Conservation (phyloP, 2,329 filamentous ascomycete genomes). For the Neurospora crassa region DNA sequence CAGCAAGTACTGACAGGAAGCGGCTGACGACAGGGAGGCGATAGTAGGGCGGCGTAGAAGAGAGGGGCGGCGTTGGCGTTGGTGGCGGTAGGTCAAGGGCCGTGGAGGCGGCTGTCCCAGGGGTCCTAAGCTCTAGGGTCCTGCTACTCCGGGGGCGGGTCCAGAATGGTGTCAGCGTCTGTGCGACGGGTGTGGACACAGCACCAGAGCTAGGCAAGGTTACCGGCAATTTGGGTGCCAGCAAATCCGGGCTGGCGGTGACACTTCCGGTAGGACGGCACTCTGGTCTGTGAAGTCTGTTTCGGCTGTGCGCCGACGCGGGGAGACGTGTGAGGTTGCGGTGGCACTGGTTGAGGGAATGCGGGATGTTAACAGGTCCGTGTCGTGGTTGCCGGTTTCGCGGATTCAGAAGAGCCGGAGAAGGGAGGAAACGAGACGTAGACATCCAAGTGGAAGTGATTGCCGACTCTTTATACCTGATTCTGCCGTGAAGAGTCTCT, state of each 20-base stretch:
- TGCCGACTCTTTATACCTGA: not conserved
- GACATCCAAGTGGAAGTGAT: not conserved
- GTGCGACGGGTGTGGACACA: constrained; percentile 16
- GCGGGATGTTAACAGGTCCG: not conserved
- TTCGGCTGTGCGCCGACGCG: not conserved
- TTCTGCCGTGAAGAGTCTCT: not conserved
- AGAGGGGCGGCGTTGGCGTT: not conserved
- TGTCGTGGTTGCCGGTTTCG: not conserved
- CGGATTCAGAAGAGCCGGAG: not conserved
- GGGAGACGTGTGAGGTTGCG: constrained; percentile 1
- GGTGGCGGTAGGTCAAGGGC: not conserved
- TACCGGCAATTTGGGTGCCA: constrained; percentile 17
- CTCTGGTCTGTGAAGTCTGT: constrained; percentile 1
- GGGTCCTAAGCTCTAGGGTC: constrained; percentile 1
- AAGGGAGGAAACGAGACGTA: not conserved
- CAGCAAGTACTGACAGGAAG: not conserved
- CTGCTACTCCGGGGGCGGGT: not conserved
- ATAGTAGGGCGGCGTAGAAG: not conserved
- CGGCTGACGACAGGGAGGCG: constrained; percentile 1
- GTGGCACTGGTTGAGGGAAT: not conserved
- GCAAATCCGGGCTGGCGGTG: constrained; percentile 9
- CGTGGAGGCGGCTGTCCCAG: not conserved
- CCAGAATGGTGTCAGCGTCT: constrained; percentile 11
- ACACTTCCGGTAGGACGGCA: constrained; percentile 10
- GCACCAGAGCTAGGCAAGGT: constrained; percentile 15